phyloP scores from a whole-genome alignment of 768 basidiomycete genomes.

The Leccinum barrowsii region DNA sequence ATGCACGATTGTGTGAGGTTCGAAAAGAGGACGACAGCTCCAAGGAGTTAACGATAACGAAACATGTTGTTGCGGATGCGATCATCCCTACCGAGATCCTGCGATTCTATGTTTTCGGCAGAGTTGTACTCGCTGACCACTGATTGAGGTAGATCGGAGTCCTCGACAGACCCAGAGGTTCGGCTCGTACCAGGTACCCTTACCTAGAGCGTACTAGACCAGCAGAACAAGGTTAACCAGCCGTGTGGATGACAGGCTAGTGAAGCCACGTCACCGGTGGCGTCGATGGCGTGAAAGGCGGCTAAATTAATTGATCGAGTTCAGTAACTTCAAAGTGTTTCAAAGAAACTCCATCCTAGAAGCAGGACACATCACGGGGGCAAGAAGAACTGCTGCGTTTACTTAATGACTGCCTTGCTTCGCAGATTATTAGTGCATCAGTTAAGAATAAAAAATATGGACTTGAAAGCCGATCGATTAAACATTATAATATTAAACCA shows the following conservation, averaged over 20 bases:
- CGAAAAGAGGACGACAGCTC: not conserved
- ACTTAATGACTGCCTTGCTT: not conserved
- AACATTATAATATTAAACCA: not conserved
- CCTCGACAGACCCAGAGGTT: not conserved
- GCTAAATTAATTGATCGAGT: conserved; percentile 1
- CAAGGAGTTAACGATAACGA: not conserved
- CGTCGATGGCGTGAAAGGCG: conserved; percentile 1
- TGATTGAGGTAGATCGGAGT: not conserved
- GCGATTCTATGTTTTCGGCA: not conserved
- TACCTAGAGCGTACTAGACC: conserved; percentile 7
- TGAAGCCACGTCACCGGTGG: conserved; percentile 6
- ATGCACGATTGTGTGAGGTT: not conserved
- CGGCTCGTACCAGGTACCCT: not conserved
- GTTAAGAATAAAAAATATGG: not conserved
- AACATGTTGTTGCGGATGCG: not conserved
- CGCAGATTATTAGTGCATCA: not conserved
- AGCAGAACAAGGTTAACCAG: not conserved
- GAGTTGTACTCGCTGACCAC: not conserved
- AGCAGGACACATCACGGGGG: not conserved
- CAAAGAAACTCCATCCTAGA: not conserved
- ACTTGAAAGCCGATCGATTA: not conserved
- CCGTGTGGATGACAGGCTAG: not conserved
- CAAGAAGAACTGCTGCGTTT: not conserved
- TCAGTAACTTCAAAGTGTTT: not conserved
- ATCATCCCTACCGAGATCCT: not conserved